Base-by-base conservation (phyloP, 495 filamentous ascomycete species). In the Durotheca rogersii region DNA sequence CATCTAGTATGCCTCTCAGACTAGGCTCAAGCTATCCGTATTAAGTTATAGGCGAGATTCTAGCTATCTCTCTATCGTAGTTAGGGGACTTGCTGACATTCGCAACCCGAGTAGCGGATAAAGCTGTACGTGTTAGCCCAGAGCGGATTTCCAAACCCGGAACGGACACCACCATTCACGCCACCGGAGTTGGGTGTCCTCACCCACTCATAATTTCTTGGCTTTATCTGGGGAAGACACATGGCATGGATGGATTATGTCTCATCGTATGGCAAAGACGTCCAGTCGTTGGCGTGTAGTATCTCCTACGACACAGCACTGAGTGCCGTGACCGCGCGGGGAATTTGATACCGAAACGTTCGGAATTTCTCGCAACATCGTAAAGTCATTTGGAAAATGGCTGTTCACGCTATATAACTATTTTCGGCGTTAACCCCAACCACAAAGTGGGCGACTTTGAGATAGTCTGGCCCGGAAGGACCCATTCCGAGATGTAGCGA, bases 401-500 rank as follows among this genome's bases (percentile, higher is more conserved):
- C 80, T 2, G 81, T 84, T 3, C 81, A 17, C 81, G 61, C 53
- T 79, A 81, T 29, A 83, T 53, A 18, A 82, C 77, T 16, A n/a
- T 79, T 65, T 55, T 83, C 80, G 0, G 80, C 81, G 16, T 72
- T 49, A 37, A 80, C 69, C 56, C 84, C 81, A 10, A 71, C 67
- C 6, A 68, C 72, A 44, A 84, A 85, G 17, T 80, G 71, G 15
- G 81, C 74, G 4, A 84, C 73, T 69, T 71, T 82, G 18, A 83
- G 71, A 62, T 83, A 82, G 49, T 82, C 78, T 0, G 78, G 80
- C 9, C 79, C 64, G 48, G 82, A 83, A 6, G 77, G 73, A 44
- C 80, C 80, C 80, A 83, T 61, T 82, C 76, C 6, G 78, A 82
- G 10, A 83, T 76, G 47, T 80, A 83, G 63, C 81, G 79, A 6